These are phyloP conservation scores for Cyphellophora europaea DNA, from an alignment of 2,329 filamentous ascomycete species.

Conservation along the genomic window DNA sequence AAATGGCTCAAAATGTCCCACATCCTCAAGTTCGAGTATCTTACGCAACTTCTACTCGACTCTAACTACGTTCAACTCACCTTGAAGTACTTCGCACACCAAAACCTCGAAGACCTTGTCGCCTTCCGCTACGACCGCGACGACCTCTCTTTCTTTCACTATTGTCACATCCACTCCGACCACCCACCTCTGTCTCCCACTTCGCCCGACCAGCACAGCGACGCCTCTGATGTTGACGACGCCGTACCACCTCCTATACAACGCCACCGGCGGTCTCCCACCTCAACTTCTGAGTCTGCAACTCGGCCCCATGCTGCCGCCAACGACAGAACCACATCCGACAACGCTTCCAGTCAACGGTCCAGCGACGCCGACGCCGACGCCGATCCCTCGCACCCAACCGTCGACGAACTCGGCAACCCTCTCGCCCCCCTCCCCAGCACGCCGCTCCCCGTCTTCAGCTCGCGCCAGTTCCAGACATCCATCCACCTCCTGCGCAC, in stretches of 20 bases:
- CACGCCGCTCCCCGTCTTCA: slow-evolving; percentile 79
- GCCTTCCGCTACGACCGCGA: slow-evolving; percentile 76
- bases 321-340: too few relatives aligned
- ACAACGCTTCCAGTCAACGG: too few relatives aligned
- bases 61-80: slow-evolving; percentile 91
- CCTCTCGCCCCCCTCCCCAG: slow-evolving; percentile 57
- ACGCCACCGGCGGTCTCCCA: slow-evolving; percentile 43
- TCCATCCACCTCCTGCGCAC: slow-evolving; percentile 91
- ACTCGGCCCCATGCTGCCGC: too few relatives aligned
- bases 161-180: slow-evolving; percentile 67
- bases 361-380: too few relatives aligned
- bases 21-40: slow-evolving; percentile 88
- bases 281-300: too few relatives aligned
- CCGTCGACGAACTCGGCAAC: slow-evolving; percentile 81
- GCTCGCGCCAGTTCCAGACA: slow-evolving; percentile 89
- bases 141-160: slow-evolving; percentile 87
- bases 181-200: slow-evolving; percentile 35
- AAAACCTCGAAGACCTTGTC: slow-evolving; percentile 84
- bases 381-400: slow-evolving; percentile 38
- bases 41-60: slow-evolving; percentile 86
- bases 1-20: slow-evolving; percentile 98
- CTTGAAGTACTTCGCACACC: slow-evolving; percentile 85
- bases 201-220: slow-evolving; percentile 18
- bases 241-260: slow-evolving; percentile 75
- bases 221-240: slow-evolving; percentile 42